Conservation (phyloP, 106 monocot genomes). For the Apostasia ramifera region DNA sequence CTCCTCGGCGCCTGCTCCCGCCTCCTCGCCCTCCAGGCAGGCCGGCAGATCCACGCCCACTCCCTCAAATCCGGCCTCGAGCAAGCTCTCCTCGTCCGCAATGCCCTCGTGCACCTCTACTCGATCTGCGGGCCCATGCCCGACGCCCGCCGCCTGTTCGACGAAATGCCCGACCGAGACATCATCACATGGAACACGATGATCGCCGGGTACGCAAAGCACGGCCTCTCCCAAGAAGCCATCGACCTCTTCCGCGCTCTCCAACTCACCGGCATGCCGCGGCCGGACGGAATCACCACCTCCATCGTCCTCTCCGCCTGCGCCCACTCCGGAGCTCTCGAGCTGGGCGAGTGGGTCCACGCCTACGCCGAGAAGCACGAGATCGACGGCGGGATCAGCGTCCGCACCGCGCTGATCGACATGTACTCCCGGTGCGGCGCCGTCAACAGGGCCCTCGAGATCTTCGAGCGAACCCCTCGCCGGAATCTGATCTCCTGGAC, state of each 20-base stretch:
- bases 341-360: slow-evolving; percentile 33
- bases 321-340: slow-evolving; percentile 23
- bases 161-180: slow-evolving; percentile 29
- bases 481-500: slow-evolving; percentile 27
- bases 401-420: slow-evolving; percentile 25
- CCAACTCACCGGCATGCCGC: not conserved
- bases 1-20: slow-evolving; percentile 8
- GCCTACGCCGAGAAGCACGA: slow-evolving; percentile 6
- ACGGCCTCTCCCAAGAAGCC: slow-evolving; percentile 23
- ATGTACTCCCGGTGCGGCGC: slow-evolving; percentile 38
- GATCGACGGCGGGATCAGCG: slow-evolving; percentile 21
- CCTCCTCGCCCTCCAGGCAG: not conserved
- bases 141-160: slow-evolving; percentile 12
- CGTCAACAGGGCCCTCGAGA: slow-evolving; percentile 14
- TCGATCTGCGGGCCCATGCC: not conserved
- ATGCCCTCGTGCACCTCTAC: slow-evolving; percentile 23
- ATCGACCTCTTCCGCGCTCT: slow-evolving; percentile 15
- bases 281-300: slow-evolving; percentile 20
- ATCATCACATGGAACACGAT: slow-evolving; percentile 27
- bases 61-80: slow-evolving; percentile 3
- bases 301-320: slow-evolving; percentile 20
- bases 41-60: slow-evolving; percentile 9
- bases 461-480: slow-evolving; percentile 10
- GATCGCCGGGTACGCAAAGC: slow-evolving; percentile 24
- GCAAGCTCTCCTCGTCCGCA: slow-evolving; percentile 7